Conservation (phyloP, 2,329 filamentous ascomycete genomes). For the Neofusicoccum umdonicola region DNA sequence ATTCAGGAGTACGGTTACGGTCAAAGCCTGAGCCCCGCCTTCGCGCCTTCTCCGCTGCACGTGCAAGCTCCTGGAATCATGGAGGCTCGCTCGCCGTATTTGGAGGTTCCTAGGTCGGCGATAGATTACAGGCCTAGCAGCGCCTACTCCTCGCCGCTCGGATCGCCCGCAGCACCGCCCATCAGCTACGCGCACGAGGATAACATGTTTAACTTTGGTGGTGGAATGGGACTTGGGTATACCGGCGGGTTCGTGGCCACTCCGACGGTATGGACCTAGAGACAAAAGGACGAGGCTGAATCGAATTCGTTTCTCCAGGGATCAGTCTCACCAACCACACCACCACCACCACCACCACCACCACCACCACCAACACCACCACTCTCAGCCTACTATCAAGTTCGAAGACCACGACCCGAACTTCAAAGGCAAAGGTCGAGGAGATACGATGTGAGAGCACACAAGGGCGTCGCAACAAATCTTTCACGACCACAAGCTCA, state of each 20-base stretch:
- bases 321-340: conserved; percentile 23
- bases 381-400: conserved; percentile 12
- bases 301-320: conserved; percentile 36
- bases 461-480: background rate
- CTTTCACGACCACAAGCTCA: background rate
- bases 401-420: conserved; percentile 9
- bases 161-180: conserved; percentile 34
- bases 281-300: conserved; percentile 34
- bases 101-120: conserved; percentile 44
- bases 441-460: conserved; percentile 14
- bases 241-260: conserved; percentile 44
- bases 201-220: conserved; percentile 39
- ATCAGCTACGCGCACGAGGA: conserved; percentile 39
- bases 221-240: conserved; percentile 37
- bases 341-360: background rate
- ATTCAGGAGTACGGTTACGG: conserved; percentile 42
- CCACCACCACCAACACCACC: conserved; percentile 9
- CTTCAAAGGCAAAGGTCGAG: conserved; percentile 17
- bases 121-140: conserved; percentile 30
- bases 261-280: conserved; percentile 42
- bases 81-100: conserved; percentile 41
- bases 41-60: conserved; percentile 46
- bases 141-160: conserved; percentile 37
- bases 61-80: conserved; percentile 36
- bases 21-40: conserved; percentile 49